phyloP scores from a whole-genome alignment of 805 yeast species.

The Hermanozyma aechmeae region DNA sequence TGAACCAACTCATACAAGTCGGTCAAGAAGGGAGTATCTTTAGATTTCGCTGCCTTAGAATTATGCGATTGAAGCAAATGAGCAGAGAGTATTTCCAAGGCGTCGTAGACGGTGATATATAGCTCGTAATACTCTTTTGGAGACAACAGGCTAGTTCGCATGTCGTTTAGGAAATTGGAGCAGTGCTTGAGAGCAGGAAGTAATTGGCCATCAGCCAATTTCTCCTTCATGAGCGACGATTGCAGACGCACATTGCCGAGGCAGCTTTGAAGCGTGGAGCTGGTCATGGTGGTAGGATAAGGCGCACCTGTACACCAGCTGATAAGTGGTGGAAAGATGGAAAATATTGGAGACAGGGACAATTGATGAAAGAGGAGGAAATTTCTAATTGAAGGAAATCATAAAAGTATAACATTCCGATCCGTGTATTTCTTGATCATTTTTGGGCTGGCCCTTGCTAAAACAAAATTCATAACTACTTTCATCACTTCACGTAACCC shows the following conservation, averaged over 20 bases:
- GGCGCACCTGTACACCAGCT: too few relatives aligned
- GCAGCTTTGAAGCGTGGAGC: conserved; percentile 15
- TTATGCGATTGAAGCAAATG: conserved; percentile 63
- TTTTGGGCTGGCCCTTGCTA: neutral
- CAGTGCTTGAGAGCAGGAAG: conserved; percentile 88
- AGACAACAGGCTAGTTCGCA: conserved; percentile 63
- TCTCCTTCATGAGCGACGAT: conserved; percentile 64
- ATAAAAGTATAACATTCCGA: too few relatives aligned
- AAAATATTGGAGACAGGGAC: too few relatives aligned
- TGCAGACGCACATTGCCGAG: conserved; percentile 52
- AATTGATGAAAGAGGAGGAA: too few relatives aligned
- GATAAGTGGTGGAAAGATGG: too few relatives aligned
- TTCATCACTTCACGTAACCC: conserved; percentile 6
- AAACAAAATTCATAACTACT: neutral
- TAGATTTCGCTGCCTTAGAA: conserved; percentile 37
- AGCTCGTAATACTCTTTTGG: conserved; percentile 94
- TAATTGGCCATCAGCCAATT: conserved; percentile 55
- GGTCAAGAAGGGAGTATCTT: conserved; percentile 40
- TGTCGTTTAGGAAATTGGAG: conserved; percentile 69
- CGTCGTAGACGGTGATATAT: conserved; percentile 77
- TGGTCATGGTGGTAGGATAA: too few relatives aligned
- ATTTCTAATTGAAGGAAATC: too few relatives aligned
- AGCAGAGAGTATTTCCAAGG: conserved; percentile 56
- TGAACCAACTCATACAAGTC: conserved; percentile 93
- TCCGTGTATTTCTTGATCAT: too few relatives aligned